Base-by-base conservation (phyloP, 148 eudicot species). In the Euryodendron excelsum region DNA sequence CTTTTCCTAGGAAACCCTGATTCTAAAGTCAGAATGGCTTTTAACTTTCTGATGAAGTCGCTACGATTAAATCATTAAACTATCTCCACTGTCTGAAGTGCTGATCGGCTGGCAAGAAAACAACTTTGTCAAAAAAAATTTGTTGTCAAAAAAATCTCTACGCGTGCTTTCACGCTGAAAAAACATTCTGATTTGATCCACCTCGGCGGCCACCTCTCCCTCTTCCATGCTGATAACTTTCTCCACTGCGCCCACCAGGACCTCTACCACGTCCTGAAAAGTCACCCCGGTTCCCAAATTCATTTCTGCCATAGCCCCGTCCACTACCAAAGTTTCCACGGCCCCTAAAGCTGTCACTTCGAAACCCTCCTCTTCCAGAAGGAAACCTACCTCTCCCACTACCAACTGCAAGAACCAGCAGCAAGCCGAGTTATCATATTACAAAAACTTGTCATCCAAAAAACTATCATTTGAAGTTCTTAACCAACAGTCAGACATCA, bases 311-410 rank as follows among this genome's bases (percentile, higher is more conserved):
- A 64, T 82, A 91, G 52, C 87, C 84, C 47, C 86, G 87, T 20
- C 88, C 86, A 2, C 81, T 69, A 60, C 47, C 83, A n/a, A 74
- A 89, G 61, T 84, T 82, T 25, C 91, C 88, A 20, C 86, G 88
- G 44, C 86, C 86, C 65, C 90, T 84, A 71, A 84, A 91, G 80
- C 76, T 87, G 68, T 90, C 88, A 47, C 62, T 81, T 50, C 84
- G 87, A 77, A 61, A 87, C 27, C 89, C 92, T 82, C 91, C 88
- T 72, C 89, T 86, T 64, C 85, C 83, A 23, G 86, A 8, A 82
- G 74, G 36, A 56, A 86, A 80, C 74, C 89, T 79, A 37, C 78
- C 85, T 69, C 84, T 78, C 30, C 89, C 85, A 50, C 73, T 77
- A 20, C 89, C 89, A 52, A 82, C 91, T 88, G 87, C 82, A 69